Conservation (phyloP, 164 flowering plant species). For the Vitis labrusca region DNA sequence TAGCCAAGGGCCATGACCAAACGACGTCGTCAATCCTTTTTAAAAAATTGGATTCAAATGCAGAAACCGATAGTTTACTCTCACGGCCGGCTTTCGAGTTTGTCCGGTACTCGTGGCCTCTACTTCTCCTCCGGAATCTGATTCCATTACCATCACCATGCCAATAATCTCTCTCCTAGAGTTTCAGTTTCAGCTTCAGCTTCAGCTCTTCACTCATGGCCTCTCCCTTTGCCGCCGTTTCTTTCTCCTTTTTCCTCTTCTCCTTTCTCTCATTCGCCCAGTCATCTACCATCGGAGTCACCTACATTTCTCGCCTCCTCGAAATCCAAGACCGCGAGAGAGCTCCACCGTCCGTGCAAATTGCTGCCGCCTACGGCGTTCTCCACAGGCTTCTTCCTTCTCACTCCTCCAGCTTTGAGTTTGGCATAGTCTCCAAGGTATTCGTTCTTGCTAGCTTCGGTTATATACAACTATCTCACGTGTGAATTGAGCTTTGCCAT, state of each 20-base stretch:
- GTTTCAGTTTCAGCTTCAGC: neutral
- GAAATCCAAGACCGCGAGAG: constrained; percentile 64
- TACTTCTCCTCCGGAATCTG: neutral
- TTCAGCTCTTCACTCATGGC: constrained; percentile 14
- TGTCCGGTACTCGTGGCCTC: neutral
- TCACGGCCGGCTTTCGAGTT: constrained; percentile 1
- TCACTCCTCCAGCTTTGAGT: constrained; percentile 56
- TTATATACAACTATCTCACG: too few relatives aligned
- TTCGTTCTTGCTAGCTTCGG: neutral
- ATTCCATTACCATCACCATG: neutral
- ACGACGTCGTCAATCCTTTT: too few relatives aligned
- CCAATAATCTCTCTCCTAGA: neutral
- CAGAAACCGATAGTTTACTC: neutral
- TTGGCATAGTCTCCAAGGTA: constrained; percentile 58
- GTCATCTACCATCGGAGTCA: constrained; percentile 49
- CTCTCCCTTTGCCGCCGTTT: constrained; percentile 24
- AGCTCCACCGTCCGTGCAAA: constrained; percentile 47
- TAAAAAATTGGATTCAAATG: too few relatives aligned
- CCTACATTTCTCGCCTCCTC: constrained; percentile 44
- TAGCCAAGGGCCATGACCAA: too few relatives aligned
- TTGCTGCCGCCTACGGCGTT: constrained; percentile 51
- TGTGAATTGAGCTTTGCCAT: too few relatives aligned
- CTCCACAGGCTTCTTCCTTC: constrained; percentile 61
- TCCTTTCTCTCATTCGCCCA: constrained; percentile 10
- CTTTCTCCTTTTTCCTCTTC: neutral